Base-by-base conservation (phyloP, 805 yeast genomes). In the Nakazawaea anatomiae region DNA sequence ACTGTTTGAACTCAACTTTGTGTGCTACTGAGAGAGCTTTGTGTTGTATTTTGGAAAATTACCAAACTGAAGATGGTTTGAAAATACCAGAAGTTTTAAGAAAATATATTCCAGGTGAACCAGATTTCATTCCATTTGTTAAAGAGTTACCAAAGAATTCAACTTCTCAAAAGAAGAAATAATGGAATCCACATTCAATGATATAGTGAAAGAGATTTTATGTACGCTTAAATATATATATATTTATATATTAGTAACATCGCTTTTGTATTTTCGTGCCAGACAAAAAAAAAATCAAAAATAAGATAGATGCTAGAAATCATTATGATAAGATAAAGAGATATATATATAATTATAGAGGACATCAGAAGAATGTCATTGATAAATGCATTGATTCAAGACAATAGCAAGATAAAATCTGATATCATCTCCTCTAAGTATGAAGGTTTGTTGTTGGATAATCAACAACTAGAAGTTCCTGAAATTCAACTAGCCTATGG, bases 11-110 rank as follows among this genome's bases (percentile, higher is more conserved):
- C 82, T 89, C 97, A 48, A 94, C 99, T 42, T 79, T 94, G 64
- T 86, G 96, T 70, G 99, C 99, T 52, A 94, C 99, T 55, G 95
- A 94, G 80, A 89, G 99, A 76, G 96, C 99, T 14, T 76, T 94
- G 65, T 94, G 99, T 76, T 94, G 99, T 79, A 77, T 94, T 58
- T 77, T 94, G 68, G 99, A 94, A 75, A 94, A 94, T 77, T 94
- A 94, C 76, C 99, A 94, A 78, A 94, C 92, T 54, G 97, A 88
- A 66, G 97, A 90, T 55, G 98, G 99, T 65, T 77, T 92, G 63
- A 82, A 82, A 52, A 81, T 94, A 56, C 99, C 99, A 55, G 96
- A 91, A 73, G 98, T 91, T 40, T 81, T 94, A 70, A 87, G 97
- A 78, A 89, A 82, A 70, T 94, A 86, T 77, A 89, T 94, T 64